phyloP scores from a whole-genome alignment of 768 basidiomycete species.

The Rhodosporidiobolus odoratus region DNA sequence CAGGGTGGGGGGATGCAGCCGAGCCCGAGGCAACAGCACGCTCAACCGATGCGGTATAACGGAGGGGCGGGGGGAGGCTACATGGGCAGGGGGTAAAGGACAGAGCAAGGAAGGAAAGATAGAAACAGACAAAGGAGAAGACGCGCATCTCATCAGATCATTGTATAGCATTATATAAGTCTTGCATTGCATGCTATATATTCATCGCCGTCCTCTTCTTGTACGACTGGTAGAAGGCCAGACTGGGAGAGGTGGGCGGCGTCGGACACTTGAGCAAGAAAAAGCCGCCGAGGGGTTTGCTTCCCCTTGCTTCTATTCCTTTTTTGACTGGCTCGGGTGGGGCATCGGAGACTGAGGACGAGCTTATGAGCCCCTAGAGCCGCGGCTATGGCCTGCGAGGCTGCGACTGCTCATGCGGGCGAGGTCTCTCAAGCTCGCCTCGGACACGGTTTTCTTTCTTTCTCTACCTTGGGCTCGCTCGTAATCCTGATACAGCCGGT shows the following conservation, averaged over 20 bases:
- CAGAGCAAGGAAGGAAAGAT: background rate
- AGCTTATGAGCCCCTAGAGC: no score
- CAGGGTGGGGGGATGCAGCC: background rate
- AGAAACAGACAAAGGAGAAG: background rate
- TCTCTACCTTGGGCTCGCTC: background rate
- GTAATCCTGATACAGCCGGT: background rate
- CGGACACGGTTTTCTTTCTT: background rate
- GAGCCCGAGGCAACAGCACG: background rate
- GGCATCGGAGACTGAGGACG: no score
- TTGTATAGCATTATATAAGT: background rate
- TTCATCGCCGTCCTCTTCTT: background rate
- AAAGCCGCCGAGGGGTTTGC: no score
- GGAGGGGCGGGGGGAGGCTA: background rate
- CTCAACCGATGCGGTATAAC: background rate
- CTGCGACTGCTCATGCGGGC: no score
- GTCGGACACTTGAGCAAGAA: no score
- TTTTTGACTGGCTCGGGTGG: no score
- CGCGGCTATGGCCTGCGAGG: no score
- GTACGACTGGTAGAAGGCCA: no score
- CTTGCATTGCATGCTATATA: background rate
- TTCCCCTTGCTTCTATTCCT: no score
- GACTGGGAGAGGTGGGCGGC: no score
- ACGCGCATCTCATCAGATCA: background rate
- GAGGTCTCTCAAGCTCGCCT: no score
- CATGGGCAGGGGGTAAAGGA: background rate